phyloP scores from a whole-genome alignment of 2,329 filamentous ascomycete genomes.

The Epichloe baconii region DNA sequence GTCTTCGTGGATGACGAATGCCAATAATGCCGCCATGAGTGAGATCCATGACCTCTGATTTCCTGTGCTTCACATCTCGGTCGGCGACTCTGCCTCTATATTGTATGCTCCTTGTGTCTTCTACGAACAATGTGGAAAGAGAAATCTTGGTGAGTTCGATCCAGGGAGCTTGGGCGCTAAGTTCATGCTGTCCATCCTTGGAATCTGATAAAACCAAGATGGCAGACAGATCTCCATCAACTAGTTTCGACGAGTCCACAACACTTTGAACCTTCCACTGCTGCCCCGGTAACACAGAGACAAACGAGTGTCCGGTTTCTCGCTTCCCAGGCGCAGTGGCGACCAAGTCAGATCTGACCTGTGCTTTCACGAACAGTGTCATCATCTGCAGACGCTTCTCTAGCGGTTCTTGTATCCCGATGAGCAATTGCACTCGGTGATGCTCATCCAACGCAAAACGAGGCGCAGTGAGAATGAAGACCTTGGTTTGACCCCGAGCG shows the following conservation, averaged over 20 bases:
- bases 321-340: constrained; percentile 12
- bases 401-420: constrained; percentile 58
- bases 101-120: constrained; percentile 47
- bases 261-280: constrained; percentile 51
- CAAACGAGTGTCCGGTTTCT: constrained; percentile 9
- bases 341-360: constrained; percentile 17
- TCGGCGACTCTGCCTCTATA: constrained; percentile 38
- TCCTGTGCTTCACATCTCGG: constrained; percentile 36
- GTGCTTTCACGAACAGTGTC: constrained; percentile 43
- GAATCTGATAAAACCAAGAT: constrained; percentile 59
- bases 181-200: constrained; percentile 46
- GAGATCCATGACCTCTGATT: constrained; percentile 32
- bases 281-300: constrained; percentile 28
- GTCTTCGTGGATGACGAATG: constrained; percentile 43
- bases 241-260: constrained; percentile 58
- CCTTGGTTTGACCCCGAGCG: constrained; percentile 41
- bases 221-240: constrained; percentile 52
- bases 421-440: constrained; percentile 41
- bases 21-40: constrained; percentile 35
- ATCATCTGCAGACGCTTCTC: constrained; percentile 56
- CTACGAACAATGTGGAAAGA: constrained; percentile 45
- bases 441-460: constrained; percentile 40
- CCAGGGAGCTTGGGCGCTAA: constrained; percentile 68
- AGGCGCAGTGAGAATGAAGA: constrained; percentile 54
- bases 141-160: constrained; percentile 54